Evolutionary conservation across 1,284 basidiomycete species (phyloP), one percentile per base, ranked within the genome.

Genomic region (Ganoderma meredithae): DNA sequence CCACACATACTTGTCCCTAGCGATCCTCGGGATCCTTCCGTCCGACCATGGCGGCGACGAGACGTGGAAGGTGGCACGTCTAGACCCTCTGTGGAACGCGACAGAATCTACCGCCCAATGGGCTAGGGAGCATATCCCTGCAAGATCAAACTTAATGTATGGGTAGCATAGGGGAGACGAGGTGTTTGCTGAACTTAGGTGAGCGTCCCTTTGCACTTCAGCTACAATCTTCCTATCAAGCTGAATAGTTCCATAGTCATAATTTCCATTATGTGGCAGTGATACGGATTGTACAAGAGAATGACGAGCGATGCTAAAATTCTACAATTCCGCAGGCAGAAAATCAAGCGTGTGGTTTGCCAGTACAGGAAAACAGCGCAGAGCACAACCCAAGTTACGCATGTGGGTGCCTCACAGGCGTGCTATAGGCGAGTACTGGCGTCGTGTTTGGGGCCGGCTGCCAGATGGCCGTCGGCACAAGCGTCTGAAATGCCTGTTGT

Each of bases 1-100:
- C 79, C 96, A 98, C 75, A 96, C 95, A 0, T 98, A 97, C 78
- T 84, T 98, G 36, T 90, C 94, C 1, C 81, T 97, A 27, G 95
- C 96, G 0, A 90, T 93, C 0, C 76, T 97, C 41, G 85, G 93
- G 1, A 83, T 96, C 72, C 88, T 89, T 71, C 85, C 87, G 12
- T 85, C 86, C 0, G 63, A 67, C 33, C 73, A 74, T 10, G 70
- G 75, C 47, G 76, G 78, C 40, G 80, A 81, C 41, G 71, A 69
- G 17, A 84, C 84, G 53, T 94, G 87, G 93, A 79, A 74, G 61
- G 81, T 95, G 12, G 82, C 84, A 22, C 77, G 79, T 0, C 78
- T 96, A 19, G 88, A 95, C 71, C 85, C 91, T 0, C 77, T 90
- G 60, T 84, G 94, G 73, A 96, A 96, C 74, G 86, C 92, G 47